Evolutionary conservation across 192 early-diverging fungal species (phyloP), one percentile per base, ranked within the genome.

Genomic region (Coemansia reversa): DNA sequence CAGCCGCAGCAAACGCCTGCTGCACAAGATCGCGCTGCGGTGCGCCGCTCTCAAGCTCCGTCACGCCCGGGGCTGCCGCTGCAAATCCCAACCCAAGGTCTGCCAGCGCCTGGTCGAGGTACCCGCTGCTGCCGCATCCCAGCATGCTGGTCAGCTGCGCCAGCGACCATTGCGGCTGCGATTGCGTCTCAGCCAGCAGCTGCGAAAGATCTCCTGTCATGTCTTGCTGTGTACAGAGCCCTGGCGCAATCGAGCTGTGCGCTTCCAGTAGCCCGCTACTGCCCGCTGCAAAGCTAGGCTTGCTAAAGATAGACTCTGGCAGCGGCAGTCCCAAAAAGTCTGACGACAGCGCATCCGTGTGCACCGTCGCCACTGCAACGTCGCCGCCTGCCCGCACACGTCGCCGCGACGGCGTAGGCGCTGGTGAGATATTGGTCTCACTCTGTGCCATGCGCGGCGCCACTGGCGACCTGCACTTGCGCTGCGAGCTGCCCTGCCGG

Each of bases 251-350:
- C 32, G 69, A 66, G 39, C 16, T 14, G 16, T 45, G 9, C 16
- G 14, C 39, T 16, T 45, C 39, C 32, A 62, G 35, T 20, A 62
- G 19, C 6, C 54, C 56, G 4, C 39, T 35, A 18, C 32, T 45
- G 16, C 58, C 57, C 11, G 24, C 28, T 16, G 45, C 70, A 30
- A 45, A 24, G 60, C 51, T 54, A 5, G 76, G 76, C 67, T 70
- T 79, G 64, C 66, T 79, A 35, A 73, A 79, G 6, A 79, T 79
- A 19, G 70, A 65, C 67, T 79, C 76, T 4, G 76, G 76, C 19
- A 79, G 63, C 7, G 76, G 76, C 58, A 79, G 55, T 0, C 76
- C 70, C 76, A 79, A 54, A 64, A 79, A 79, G 60, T 79, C 76
- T 1, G 76, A 79, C 32, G 76, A 79, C 49, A 68, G 70, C 60